A percentile compares a stretch with the other conserved stretches of the same genome.
Conservation (phyloP, 2,329 filamentous ascomycete genomes). For the Curvularia sp. region DNA sequence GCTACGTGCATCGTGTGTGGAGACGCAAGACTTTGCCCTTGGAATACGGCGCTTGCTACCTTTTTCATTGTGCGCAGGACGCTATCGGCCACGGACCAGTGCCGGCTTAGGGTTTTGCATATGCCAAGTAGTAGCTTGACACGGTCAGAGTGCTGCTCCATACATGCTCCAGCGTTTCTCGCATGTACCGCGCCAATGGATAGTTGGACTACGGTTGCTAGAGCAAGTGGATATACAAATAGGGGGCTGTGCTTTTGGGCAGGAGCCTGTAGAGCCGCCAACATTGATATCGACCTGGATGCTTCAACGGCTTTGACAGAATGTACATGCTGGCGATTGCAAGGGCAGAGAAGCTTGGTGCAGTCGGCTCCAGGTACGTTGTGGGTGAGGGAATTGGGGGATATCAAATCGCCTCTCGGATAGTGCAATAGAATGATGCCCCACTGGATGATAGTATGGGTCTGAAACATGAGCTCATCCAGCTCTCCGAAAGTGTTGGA, state of each 20-base stretch:
- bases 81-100: slow-evolving; percentile 21
- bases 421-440: slow-evolving; percentile 28
- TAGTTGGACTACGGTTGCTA: slow-evolving; percentile 46
- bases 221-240: slow-evolving; percentile 30
- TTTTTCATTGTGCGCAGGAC: slow-evolving; percentile 24
- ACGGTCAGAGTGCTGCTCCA: slow-evolving; percentile 27
- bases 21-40: background rate
- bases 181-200: slow-evolving; percentile 67
- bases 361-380: slow-evolving; percentile 21
- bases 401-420: slow-evolving; percentile 22
- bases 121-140: slow-evolving; percentile 26
- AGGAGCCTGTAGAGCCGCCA: slow-evolving; percentile 68
- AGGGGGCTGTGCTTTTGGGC: slow-evolving; percentile 67
- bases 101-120: slow-evolving; percentile 22
- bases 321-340: slow-evolving; percentile 53
- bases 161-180: slow-evolving; percentile 9
- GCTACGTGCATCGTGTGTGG: background rate
- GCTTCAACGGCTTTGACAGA: slow-evolving; percentile 79
- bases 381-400: slow-evolving; percentile 13
- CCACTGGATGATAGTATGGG: slow-evolving; percentile 71
- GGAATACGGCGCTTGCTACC: slow-evolving; percentile 22
- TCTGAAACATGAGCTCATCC: slow-evolving; percentile 89
- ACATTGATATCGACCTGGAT: slow-evolving; percentile 74
- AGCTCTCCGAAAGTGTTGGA: slow-evolving; percentile 70
- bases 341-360: slow-evolving; percentile 24